Evolutionary conservation across 148 eudicot species (phyloP).

Genomic region (Rheum nobile): DNA sequence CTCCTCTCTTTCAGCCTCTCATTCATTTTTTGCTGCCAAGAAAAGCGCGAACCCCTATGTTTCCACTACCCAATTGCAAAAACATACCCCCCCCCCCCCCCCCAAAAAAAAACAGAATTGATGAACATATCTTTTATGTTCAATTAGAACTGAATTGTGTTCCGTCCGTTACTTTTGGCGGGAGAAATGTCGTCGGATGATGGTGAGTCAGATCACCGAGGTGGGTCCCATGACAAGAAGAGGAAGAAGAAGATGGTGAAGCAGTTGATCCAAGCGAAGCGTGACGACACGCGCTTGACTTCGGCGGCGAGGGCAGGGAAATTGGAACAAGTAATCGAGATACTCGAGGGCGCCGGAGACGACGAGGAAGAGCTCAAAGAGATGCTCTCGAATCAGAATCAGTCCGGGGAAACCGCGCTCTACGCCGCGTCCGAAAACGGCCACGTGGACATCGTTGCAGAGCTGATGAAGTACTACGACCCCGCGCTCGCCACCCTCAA

Average conservation of each 20-base stretch:
- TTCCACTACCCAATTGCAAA: neutral
- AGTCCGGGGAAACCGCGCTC: constrained; percentile 45
- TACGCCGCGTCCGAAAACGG: constrained; percentile 41
- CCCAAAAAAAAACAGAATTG: neutral
- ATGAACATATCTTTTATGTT: neutral
- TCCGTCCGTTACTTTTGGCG: neutral
- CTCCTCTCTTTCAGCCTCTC: too few species aligned
- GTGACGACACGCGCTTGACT: constrained; percentile 35
- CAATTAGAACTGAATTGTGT: neutral
- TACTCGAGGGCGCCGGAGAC: neutral
- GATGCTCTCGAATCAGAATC: constrained; percentile 33
- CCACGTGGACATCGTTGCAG: constrained; percentile 28
- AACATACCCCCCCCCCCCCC: neutral
- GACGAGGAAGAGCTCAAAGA: constrained; percentile 30
- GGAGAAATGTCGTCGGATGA: neutral
- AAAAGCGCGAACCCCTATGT: neutral
- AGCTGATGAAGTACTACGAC: constrained; percentile 29
- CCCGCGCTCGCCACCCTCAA: constrained; percentile 28
- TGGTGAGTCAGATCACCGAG: neutral
- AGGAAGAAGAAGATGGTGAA: constrained; percentile 17
- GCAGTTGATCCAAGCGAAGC: constrained; percentile 28
- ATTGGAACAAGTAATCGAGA: constrained; percentile 18
- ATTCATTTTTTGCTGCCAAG: neutral
- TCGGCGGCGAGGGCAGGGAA: constrained; percentile 36
- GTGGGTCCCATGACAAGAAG: constrained; percentile 10